These are phyloP conservation scores for Talaromyces islandicus DNA, from an alignment of 2,329 filamentous ascomycete genomes.

Conservation along the genomic window DNA sequence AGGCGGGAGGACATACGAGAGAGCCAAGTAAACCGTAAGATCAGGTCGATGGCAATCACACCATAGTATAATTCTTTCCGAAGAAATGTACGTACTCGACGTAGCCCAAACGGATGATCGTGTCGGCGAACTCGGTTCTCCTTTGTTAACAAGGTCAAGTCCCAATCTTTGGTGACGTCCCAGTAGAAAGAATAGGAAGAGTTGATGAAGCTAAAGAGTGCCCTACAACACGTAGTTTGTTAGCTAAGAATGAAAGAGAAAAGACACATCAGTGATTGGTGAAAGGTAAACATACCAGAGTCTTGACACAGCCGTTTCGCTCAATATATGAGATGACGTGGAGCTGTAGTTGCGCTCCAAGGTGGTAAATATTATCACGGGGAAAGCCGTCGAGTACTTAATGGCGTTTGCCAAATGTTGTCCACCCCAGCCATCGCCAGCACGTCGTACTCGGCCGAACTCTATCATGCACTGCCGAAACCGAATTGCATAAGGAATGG, in stretches of 20 bases:
- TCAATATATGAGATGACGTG: slow-evolving; percentile 43
- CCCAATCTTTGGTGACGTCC: slow-evolving; percentile 97
- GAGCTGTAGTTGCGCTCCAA: slow-evolving; percentile 61
- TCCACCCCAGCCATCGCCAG: slow-evolving; percentile 63
- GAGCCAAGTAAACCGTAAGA: slow-evolving; percentile 84
- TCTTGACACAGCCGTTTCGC: slow-evolving; percentile 50
- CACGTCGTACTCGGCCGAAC: slow-evolving; percentile 63
- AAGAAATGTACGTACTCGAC: slow-evolving; percentile 67
- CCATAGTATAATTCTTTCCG: slow-evolving; percentile 71
- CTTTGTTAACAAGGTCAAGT: slow-evolving; percentile 71
- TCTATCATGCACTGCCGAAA: slow-evolving; percentile 89
- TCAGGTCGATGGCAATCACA: slow-evolving; percentile 70
- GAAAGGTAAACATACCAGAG: slow-evolving; percentile 42
- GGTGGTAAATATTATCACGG: slow-evolving; percentile 76
- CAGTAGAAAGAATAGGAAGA: slow-evolving; percentile 97
- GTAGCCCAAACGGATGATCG: slow-evolving; percentile 70
- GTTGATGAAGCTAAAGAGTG: slow-evolving; percentile 71
- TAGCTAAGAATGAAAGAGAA: not conserved
- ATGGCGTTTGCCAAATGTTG: slow-evolving; percentile 89
- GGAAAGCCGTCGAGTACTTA: slow-evolving; percentile 93
- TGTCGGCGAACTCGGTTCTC: slow-evolving; percentile 33
- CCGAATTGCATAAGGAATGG: slow-evolving; percentile 76
- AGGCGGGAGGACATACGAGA: slow-evolving; percentile 78
- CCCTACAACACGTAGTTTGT: slow-evolving; percentile 44
- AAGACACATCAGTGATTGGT: not conserved